Evolutionary conservation across 495 filamentous ascomycete species (phyloP).

Genomic region (Penicillium canariense): DNA sequence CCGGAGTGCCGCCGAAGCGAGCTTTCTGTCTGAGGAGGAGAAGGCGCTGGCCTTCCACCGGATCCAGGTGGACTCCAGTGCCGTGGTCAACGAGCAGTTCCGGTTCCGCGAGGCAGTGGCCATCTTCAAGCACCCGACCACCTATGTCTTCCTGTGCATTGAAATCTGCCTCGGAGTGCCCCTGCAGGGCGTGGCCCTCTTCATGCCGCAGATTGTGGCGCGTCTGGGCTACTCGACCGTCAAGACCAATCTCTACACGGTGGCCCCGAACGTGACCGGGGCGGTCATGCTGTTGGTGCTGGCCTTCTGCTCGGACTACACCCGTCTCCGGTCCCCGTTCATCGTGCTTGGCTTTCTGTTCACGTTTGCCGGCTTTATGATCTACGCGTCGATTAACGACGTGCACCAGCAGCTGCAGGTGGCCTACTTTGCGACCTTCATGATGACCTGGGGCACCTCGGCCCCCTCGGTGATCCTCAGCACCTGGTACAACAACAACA

Average conservation of each 20-base stretch:
- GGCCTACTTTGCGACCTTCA: conserved; percentile 72
- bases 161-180: conserved; percentile 73
- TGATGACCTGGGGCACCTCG: conserved; percentile 70
- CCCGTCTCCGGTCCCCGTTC: conserved; percentile 65
- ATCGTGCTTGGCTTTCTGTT: conserved; percentile 67
- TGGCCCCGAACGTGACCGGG: conserved; percentile 65
- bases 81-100: conserved; percentile 67
- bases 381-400: conserved; percentile 59
- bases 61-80: conserved; percentile 67
- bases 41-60: conserved; percentile 65
- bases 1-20: conserved; percentile 57
- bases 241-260: conserved; percentile 73
- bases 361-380: conserved; percentile 69
- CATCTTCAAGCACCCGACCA: conserved; percentile 58
- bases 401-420: conserved; percentile 54
- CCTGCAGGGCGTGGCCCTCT: conserved; percentile 63
- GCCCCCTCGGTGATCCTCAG: conserved; percentile 49
- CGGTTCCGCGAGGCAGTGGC: conserved; percentile 57
- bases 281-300: conserved; percentile 65
- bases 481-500: conserved; percentile 74
- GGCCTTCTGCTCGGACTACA: conserved; percentile 61
- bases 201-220: conserved; percentile 67
- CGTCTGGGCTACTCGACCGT: conserved; percentile 59
- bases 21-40: conserved; percentile 60
- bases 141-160: conserved; percentile 61